Conservation (phyloP, 257 asterid species). For the Coffea eugenioides region DNA sequence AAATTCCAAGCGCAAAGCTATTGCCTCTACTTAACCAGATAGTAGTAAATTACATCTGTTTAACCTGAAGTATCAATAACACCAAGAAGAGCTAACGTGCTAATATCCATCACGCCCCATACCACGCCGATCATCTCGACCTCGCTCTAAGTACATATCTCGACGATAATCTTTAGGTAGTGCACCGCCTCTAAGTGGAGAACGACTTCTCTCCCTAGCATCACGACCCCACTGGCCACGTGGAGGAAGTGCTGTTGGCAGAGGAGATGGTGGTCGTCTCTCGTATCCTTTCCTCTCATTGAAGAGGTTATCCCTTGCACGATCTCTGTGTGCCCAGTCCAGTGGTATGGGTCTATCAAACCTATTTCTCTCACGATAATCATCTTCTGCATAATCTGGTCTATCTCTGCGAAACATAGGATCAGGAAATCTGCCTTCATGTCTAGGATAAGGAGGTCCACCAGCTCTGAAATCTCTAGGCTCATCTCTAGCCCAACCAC, state of each 20-base stretch:
- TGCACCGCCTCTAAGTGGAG: slow-evolving; percentile 59
- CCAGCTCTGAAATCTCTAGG: slow-evolving; percentile 62
- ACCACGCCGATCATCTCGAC: slow-evolving; percentile 58
- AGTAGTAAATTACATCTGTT: background rate
- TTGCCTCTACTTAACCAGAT: background rate
- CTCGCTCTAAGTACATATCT: slow-evolving; percentile 48
- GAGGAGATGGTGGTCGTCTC: slow-evolving; percentile 61
- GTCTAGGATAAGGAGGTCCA: slow-evolving; percentile 50
- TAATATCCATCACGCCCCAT: slow-evolving; percentile 49
- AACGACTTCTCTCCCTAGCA: slow-evolving; percentile 67
- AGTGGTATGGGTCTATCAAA: slow-evolving; percentile 47
- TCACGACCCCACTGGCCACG: slow-evolving; percentile 63
- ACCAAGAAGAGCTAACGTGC: slow-evolving; percentile 31
- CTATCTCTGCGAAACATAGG: slow-evolving; percentile 47
- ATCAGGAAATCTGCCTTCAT: slow-evolving; percentile 57
- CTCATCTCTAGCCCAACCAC: slow-evolving; percentile 65
- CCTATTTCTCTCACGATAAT: slow-evolving; percentile 52
- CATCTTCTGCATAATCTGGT: slow-evolving; percentile 47
- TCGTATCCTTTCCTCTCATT: slow-evolving; percentile 54
- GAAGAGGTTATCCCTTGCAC: slow-evolving; percentile 55
- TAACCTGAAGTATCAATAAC: background rate
- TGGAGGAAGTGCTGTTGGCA: slow-evolving; percentile 32
- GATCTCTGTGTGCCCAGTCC: slow-evolving; percentile 64
- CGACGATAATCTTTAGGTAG: slow-evolving; percentile 51
- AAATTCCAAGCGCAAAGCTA: background rate